A percentile compares a stretch with the other conserved stretches of the same genome.
Evolutionary conservation across 164 flowering plant species (phyloP).

Genomic region (Aristolochia fimbriata): DNA sequence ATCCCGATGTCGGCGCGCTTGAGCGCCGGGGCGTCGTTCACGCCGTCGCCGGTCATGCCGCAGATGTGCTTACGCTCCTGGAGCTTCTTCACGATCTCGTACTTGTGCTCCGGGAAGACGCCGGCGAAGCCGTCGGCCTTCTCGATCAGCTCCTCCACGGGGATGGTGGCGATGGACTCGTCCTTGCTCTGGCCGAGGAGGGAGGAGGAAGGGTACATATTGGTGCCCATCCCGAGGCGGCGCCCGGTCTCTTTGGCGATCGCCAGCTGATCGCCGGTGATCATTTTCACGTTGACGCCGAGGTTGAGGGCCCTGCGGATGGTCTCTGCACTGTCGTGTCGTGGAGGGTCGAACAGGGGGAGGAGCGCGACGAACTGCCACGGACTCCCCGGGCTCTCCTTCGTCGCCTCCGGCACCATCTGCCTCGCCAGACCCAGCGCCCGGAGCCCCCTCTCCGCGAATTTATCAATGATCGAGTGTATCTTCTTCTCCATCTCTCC

Average conservation of each 20-base stretch:
- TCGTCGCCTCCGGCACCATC: slow-evolving; percentile 23
- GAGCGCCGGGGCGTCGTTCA: slow-evolving; percentile 35
- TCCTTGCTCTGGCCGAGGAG: slow-evolving; percentile 25
- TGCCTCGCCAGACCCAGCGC: slow-evolving; percentile 22
- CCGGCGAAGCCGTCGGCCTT: slow-evolving; percentile 32
- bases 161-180: slow-evolving; percentile 13
- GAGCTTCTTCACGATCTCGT: slow-evolving; percentile 34
- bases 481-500: slow-evolving; percentile 15
- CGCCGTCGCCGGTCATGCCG: slow-evolving; percentile 43
- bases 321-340: slow-evolving; percentile 28
- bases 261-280: slow-evolving; percentile 26
- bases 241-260: slow-evolving; percentile 28
- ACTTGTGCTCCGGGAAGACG: slow-evolving; percentile 36
- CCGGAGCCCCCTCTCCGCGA: slow-evolving; percentile 30
- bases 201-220: slow-evolving; percentile 30
- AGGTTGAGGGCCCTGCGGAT: slow-evolving; percentile 20
- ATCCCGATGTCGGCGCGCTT: slow-evolving; percentile 36
- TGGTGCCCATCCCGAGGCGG: slow-evolving; percentile 28
- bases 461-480: slow-evolving; percentile 24
- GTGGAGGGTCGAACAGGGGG: slow-evolving; percentile 26
- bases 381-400: slow-evolving; percentile 25
- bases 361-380: slow-evolving; percentile 23
- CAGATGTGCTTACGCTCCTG: slow-evolving; percentile 35
- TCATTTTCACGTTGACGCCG: slow-evolving; percentile 29
- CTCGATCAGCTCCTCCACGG: slow-evolving; percentile 28